These are phyloP conservation scores for Fusarium nygamai DNA, from an alignment of 2,329 filamentous ascomycete species.

Conservation along the genomic window DNA sequence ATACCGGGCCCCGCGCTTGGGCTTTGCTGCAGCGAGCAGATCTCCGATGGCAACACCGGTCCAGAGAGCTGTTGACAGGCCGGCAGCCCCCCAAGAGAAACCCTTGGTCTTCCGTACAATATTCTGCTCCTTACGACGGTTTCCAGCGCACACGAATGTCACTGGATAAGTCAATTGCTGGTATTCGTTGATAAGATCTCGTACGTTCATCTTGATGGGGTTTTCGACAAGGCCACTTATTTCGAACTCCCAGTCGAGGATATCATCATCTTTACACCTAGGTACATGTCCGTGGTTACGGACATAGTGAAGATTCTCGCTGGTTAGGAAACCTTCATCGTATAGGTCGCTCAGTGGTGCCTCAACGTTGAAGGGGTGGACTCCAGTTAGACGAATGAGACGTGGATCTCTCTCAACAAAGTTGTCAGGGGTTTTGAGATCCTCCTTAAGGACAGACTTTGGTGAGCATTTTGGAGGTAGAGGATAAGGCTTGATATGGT, in stretches of 20 bases:
- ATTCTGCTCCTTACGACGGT: conserved; percentile 93
- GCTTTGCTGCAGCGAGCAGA: conserved; percentile 73
- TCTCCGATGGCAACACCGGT: conserved; percentile 83
- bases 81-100: conserved; percentile 92
- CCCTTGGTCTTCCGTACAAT: conserved; percentile 90
- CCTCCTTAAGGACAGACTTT: conserved; percentile 74
- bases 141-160: conserved; percentile 91
- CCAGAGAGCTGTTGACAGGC: conserved; percentile 86
- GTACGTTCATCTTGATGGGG: conserved; percentile 76
- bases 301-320: conserved; percentile 89
- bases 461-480: conserved; percentile 73
- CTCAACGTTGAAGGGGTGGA: conserved; percentile 93
- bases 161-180: conserved; percentile 87
- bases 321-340: conserved; percentile 84
- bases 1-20: conserved; percentile 76
- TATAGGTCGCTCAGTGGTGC: conserved; percentile 82
- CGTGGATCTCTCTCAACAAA: conserved; percentile 84
- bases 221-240: conserved; percentile 86
- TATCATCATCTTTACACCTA: conserved; percentile 74
- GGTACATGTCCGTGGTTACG: conserved; percentile 90
- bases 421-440: conserved; percentile 83
- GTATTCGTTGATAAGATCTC: conserved; percentile 77
- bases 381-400: conserved; percentile 85
- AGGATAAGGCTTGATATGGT: conserved; percentile 58
- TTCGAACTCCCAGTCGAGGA: conserved; percentile 82